Evolutionary conservation across 352 stramenopile genomes (phyloP), one percentile per base, ranked within the genome.

Genomic region (Bremia lactucae): DNA sequence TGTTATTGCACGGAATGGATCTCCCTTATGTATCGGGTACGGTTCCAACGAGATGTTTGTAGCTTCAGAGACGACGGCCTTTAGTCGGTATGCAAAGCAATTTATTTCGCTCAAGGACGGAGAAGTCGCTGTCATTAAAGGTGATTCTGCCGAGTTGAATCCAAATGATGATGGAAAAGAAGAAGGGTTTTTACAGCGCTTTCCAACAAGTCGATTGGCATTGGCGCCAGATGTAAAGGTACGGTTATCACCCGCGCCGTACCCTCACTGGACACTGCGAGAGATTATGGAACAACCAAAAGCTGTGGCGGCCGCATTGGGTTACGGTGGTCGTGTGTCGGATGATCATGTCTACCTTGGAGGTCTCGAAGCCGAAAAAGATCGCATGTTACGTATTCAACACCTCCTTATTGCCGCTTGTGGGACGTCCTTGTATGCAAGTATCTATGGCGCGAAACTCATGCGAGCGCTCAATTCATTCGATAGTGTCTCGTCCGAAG

Each of bases 81-180:
- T 96, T 52, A 91, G 69, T 53, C 70, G 83, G 18, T 97, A 98
- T 68, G 97, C 95, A 2, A 98, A 98, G 64, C 95, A 95, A 25
- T 98, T 98, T 49, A 96, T 98, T 53, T 96, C 85, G 42, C 87
- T 98, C 54, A 95, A 97, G 56, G 90, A 97, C 67, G 83, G 83
- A 8, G 86, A 98, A 59, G 95, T 98, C 48, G 95, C 94, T 6
- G 86, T 98, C 9, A 68, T 98, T 41, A 90, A 94, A 53, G 72
- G 78, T 14, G 88, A 97, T 71, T 95, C 88, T 41, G 86, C 82
- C 13, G 91, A 92, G 33, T 71, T 98, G 6, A 96, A 98, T 70
- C 75, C 75, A 0, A 62, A 73, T 26, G 72, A 88, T 24, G 69
- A 83, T 10, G 70, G 84, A 9, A 75, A 79, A 24, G 72, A 89